Conservation (phyloP, 805 yeast species). For the Suhomyces xylopsoci region DNA sequence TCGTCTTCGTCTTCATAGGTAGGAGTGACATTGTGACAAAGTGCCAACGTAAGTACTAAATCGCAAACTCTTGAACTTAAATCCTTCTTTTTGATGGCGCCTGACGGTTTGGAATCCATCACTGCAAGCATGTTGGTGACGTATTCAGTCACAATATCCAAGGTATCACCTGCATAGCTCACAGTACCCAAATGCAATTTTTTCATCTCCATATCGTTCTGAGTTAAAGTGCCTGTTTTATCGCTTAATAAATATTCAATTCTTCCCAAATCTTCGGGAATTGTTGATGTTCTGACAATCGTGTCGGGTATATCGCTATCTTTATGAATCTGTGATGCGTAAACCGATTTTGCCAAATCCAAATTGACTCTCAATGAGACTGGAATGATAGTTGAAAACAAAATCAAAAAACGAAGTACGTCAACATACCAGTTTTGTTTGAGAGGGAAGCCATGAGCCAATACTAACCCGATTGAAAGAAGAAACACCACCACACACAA, state of each 20-base stretch:
- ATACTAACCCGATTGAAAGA: constrained; percentile 73
- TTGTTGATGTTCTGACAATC: constrained; percentile 93
- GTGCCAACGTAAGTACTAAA: constrained; percentile 73
- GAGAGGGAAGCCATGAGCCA: constrained; percentile 67
- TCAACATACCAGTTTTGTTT: constrained; percentile 80
- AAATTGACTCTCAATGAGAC: constrained; percentile 91
- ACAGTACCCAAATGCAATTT: constrained; percentile 91
- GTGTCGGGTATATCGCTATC: constrained; percentile 80
- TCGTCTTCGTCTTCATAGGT: constrained; percentile 68
- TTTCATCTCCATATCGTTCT: constrained; percentile 95
- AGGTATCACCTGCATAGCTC: constrained; percentile 85
- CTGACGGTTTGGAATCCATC: constrained; percentile 16
- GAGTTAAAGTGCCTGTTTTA: constrained; percentile 96
- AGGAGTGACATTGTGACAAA: constrained; percentile 98
- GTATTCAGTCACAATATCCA: constrained; percentile 81
- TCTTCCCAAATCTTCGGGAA: constrained; percentile 96
- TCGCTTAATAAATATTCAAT: constrained; percentile 90
- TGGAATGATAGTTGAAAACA: constrained; percentile 94
- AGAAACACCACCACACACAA: constrained; percentile 83
- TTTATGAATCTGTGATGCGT: constrained; percentile 91
- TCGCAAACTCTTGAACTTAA: constrained; percentile 75
- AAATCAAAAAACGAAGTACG: constrained; percentile 82
- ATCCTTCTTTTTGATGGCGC: constrained; percentile 52
- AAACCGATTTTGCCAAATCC: constrained; percentile 93
- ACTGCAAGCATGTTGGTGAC: constrained; percentile 36